phyloP scores from a whole-genome alignment of 2,329 filamentous ascomycete species.

The Nemania bipapillata region DNA sequence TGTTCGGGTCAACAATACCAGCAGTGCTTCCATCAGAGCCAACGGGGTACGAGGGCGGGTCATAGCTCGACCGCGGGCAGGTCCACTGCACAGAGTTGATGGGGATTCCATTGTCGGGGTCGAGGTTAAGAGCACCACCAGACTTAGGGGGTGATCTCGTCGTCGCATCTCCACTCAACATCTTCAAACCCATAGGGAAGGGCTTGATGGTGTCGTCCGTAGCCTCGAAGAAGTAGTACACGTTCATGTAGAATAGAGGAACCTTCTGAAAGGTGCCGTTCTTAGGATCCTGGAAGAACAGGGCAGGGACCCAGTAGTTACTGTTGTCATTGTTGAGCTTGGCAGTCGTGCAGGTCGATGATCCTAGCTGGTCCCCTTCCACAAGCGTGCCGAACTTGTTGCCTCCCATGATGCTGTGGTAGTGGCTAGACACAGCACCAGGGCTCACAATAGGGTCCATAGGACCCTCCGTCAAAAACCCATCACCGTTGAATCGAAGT shows the following conservation, averaged over 20 bases:
- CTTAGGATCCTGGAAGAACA: conserved; percentile 74
- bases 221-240: conserved; percentile 78
- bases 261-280: conserved; percentile 73
- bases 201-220: conserved; percentile 73
- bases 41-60: conserved; percentile 63
- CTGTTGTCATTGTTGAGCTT: conserved; percentile 74
- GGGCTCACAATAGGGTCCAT: conserved; percentile 76
- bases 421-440: conserved; percentile 68
- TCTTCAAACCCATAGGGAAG: conserved; percentile 77
- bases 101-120: conserved; percentile 60
- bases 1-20: conserved; percentile 65
- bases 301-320: conserved; percentile 79
- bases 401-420: conserved; percentile 77
- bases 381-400: conserved; percentile 73
- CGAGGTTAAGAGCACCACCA: conserved; percentile 62
- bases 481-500: conserved; percentile 74
- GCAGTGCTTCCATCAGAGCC: conserved; percentile 65
- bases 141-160: conserved; percentile 67
- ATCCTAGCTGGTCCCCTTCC: conserved; percentile 67
- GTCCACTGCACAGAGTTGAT: conserved; percentile 69
- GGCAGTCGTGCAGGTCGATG: conserved; percentile 77
- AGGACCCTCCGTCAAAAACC: conserved; percentile 69
- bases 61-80: conserved; percentile 65
- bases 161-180: conserved; percentile 73
- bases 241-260: conserved; percentile 75